Conservation (phyloP, 148 eudicot species). For the Rhododendron williamsianum region DNA sequence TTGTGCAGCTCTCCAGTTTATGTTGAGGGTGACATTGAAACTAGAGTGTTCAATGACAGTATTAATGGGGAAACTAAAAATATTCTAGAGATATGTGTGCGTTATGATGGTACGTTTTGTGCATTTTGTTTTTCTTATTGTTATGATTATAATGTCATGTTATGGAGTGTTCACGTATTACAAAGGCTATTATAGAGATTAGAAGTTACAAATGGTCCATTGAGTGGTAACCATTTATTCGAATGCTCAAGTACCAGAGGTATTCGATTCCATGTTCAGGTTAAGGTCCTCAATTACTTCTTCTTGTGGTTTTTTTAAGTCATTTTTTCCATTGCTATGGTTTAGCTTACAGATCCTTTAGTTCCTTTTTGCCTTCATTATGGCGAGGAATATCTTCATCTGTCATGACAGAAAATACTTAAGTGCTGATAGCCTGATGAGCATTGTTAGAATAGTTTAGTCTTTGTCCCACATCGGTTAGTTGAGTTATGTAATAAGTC, state of each 20-base stretch:
- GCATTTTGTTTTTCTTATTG: not conserved
- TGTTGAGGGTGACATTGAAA: conserved; percentile 95
- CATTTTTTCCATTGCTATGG: not conserved
- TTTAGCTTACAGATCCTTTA: not conserved
- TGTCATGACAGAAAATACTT: not conserved
- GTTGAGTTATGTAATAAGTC: no score
- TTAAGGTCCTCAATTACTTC: not conserved
- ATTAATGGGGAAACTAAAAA: conserved; percentile 69
- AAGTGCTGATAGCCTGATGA: not conserved
- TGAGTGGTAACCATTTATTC: not conserved
- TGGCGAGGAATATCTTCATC: not conserved
- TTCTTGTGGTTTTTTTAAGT: not conserved
- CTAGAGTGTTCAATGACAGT: conserved; percentile 80
- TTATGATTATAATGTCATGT: not conserved
- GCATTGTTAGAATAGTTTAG: not conserved
- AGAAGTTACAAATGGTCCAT: not conserved
- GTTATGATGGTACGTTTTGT: conserved; percentile 62
- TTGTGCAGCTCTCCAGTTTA: conserved; percentile 82
- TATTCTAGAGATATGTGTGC: conserved; percentile 85
- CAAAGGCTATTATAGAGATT: not conserved
- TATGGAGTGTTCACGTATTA: not conserved
- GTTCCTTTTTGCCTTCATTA: not conserved
- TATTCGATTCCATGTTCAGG: not conserved
- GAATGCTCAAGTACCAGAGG: not conserved
- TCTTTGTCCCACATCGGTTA: no score